These are phyloP conservation scores for Volvox africanus DNA, from an alignment of 139 green algal genomes.

Conservation along the genomic window DNA sequence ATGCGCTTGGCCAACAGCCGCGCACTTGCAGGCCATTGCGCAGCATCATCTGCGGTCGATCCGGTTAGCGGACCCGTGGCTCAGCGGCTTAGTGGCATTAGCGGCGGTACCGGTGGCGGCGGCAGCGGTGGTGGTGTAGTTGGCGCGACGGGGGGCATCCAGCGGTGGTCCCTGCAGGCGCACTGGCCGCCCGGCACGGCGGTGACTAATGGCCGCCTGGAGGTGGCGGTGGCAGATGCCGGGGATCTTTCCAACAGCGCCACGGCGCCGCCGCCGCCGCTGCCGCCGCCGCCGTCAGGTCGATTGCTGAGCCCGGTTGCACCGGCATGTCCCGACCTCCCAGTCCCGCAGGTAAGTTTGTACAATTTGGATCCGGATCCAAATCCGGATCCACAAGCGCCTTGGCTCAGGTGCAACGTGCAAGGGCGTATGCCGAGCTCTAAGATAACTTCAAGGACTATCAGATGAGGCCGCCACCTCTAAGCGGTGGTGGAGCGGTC, in stretches of 20 bases:
- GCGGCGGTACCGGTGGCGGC: background rate
- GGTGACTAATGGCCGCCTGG: background rate
- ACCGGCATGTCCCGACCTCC: conserved; percentile 16
- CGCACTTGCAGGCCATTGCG: background rate
- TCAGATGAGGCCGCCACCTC: too few relatives aligned
- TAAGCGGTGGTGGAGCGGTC: too few relatives aligned
- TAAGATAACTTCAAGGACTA: too few relatives aligned
- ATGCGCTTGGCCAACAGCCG: background rate
- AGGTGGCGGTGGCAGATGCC: background rate
- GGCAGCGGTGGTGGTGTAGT: background rate
- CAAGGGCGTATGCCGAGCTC: too few relatives aligned
- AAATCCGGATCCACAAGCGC: too few relatives aligned
- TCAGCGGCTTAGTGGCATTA: background rate
- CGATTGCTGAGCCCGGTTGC: conserved; percentile 17
- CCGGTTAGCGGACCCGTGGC: background rate
- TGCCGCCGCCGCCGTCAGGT: background rate
- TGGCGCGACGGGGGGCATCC: background rate
- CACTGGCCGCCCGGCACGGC: conserved; percentile 2
- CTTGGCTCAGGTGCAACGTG: too few relatives aligned
- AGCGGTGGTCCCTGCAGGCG: background rate
- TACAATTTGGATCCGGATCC: background rate
- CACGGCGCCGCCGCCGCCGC: background rate
- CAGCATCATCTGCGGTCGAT: background rate
- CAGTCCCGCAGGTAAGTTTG: conserved; percentile 21
- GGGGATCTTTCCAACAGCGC: background rate